Evolutionary conservation across 768 basidiomycete species (phyloP), one percentile per base, ranked within the genome.

Genomic region (Russula foetens): DNA sequence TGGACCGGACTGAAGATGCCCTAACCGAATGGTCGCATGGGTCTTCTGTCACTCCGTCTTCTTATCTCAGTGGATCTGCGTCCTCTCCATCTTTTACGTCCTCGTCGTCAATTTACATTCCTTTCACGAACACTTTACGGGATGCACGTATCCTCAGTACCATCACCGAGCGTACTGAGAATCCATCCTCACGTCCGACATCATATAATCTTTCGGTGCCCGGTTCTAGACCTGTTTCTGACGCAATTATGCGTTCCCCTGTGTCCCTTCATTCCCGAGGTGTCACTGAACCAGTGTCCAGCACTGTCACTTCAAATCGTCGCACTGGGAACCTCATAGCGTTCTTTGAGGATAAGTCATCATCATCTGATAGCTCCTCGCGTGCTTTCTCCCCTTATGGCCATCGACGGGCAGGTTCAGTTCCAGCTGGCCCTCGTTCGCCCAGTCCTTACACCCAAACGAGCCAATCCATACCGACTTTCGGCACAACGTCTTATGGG

Each of bases 81-180:
- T 67, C 72, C 21, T 69, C 64, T 19, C 60, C 66, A 31, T 65
- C 70, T 31, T 58, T 66, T 26, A 58, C 55, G 14, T 54, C 58
- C 31, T 46, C 59, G 11, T 44, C 55, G 4, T 64, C 69, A 12
- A 59, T 60, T 53, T 65, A 67, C 47, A 63, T 62, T 26, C 57
- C 68, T 21, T 69, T 68, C 46, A 67, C 78, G 7, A 76, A 76
- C 59, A 77, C 77, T 12, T 45, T 74, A 48, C 74, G 77, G 15
- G 76, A 75, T 47, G 80, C 82, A 11, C 72, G 76, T 26, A 70
- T 77, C 35, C 76, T 92, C 21, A 92, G 90, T 68, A 85, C 81
- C 2, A 92, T 92, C 60, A 82, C 88, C 3, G 90, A 92, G 69
- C 80, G 78, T 48, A 90, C 87, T 1, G 90, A 92, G 72, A 83